A percentile compares a stretch with the other conserved stretches of the same genome.
Conservation (phyloP, 2,329 filamentous ascomycete species). For the Ustulina deusta region DNA sequence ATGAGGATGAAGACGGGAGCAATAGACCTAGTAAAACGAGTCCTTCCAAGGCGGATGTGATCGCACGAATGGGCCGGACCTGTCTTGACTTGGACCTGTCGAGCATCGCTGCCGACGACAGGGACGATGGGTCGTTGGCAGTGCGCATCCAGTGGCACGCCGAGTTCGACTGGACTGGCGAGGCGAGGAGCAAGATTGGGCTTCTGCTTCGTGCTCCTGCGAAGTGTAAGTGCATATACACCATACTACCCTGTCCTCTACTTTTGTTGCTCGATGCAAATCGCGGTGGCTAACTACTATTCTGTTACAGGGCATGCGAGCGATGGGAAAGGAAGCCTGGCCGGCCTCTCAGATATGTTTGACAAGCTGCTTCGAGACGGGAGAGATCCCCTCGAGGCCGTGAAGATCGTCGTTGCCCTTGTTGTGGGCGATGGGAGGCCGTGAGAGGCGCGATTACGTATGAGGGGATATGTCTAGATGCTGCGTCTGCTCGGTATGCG, state of each 20-base stretch:
- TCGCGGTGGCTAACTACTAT: background rate
- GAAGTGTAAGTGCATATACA: constrained; percentile 67
- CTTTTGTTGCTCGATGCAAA: background rate
- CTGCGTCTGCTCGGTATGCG: background rate
- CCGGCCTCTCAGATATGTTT: constrained; percentile 71
- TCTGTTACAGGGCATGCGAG: constrained; percentile 66
- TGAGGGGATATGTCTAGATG: too few species aligned
- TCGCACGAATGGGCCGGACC: constrained; percentile 67
- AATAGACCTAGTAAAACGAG: background rate
- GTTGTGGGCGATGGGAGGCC: constrained; percentile 59
- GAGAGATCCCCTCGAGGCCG: constrained; percentile 67
- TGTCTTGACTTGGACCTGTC: constrained; percentile 60
- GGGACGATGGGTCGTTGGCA: constrained; percentile 53
- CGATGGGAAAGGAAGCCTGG: constrained; percentile 67
- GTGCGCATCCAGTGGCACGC: constrained; percentile 73
- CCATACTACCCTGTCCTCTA: background rate
- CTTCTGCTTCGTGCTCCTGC: constrained; percentile 68
- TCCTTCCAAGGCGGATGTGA: constrained; percentile 59
- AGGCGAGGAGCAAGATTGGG: constrained; percentile 70
- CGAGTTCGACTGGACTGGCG: constrained; percentile 78
- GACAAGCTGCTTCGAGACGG: constrained; percentile 67
- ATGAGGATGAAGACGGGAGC: constrained; percentile 17
- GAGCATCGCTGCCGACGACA: constrained; percentile 49
- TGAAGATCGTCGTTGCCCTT: constrained; percentile 71
- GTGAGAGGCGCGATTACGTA: constrained; percentile 1